Evolutionary conservation across 2,329 filamentous ascomycete species (phyloP), one percentile per base, ranked within the genome.

Genomic region (Colletotrichum chlorophyti): DNA sequence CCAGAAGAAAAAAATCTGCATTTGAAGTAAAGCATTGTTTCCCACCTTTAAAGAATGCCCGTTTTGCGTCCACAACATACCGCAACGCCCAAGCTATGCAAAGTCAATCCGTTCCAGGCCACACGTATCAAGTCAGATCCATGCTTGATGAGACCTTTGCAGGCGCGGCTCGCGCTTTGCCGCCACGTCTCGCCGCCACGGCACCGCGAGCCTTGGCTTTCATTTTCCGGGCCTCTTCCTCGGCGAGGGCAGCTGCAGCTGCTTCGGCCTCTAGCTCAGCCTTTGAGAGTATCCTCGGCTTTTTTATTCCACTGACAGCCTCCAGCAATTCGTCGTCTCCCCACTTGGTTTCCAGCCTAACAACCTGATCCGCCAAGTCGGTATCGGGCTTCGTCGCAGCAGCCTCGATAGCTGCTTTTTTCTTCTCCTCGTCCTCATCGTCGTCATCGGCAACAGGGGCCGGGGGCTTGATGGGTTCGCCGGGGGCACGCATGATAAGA

Each of bases 401-500:
- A 7, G 29, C 60, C 1, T 61, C 62, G 5, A 49, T 63, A 1
- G 61, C 65, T 0, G 49, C 63, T 24, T 63, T 67, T 45, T 67
- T 67, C 7, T 65, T 68, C 53, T 69, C 64, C 17, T 67, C 68
- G 51, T 69, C 65, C 19, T 66, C 68, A 15, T 64, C 62, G 6
- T 46, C 59, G 2, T 46, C 52, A 4, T 38, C 48, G 3, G 32
- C 34, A 14, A 21, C 15, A 3, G 19, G 31, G 32, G 12, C 10
- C 6, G 38, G 38, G 43, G 27, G 17, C 34, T 35, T 53, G 10
- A 23, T 23, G 5, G 14, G 24, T 42, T 52, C 43, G 14, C 35
- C 46, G 19, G 51, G 51, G 1, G 34, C 61, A 15, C 69, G 68
- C 46, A 86, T 78, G 63, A 91, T 88, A 63, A 97, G 83, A 62